phyloP scores from a whole-genome alignment of 345 rosid species.

The Syzygium aromaticum region DNA sequence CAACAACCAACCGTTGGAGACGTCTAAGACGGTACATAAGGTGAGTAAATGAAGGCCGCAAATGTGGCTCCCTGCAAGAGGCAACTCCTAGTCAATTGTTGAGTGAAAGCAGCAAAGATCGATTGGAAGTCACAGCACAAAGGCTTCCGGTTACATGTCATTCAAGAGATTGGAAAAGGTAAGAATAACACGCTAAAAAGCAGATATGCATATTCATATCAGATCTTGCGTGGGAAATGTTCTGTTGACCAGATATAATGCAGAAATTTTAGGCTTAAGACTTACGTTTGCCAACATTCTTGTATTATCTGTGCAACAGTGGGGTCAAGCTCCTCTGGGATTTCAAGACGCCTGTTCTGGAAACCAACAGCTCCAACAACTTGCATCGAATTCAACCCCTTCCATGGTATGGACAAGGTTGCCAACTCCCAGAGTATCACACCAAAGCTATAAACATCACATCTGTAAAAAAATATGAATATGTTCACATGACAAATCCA shows the following conservation, averaged over 20 bases:
- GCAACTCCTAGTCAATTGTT: neutral
- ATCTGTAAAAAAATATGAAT: slow-evolving; percentile 34
- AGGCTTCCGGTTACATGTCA: neutral
- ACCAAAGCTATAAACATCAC: slow-evolving; percentile 97
- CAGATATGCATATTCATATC: neutral
- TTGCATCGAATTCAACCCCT: slow-evolving; percentile 97
- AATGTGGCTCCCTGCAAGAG: slow-evolving; percentile 65
- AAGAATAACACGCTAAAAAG: neutral
- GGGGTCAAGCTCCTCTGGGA: slow-evolving; percentile 66
- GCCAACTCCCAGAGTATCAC: slow-evolving; percentile 94
- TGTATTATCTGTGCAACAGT: slow-evolving; percentile 64
- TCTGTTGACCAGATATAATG: neutral
- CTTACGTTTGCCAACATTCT: slow-evolving; percentile 93
- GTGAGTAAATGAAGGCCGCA: slow-evolving; percentile 82
- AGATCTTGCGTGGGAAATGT: neutral
- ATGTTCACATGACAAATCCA: neutral
- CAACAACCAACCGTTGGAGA: slow-evolving; percentile 41
- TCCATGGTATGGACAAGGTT: slow-evolving; percentile 78
- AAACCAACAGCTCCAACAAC: slow-evolving; percentile 99
- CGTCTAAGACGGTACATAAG: slow-evolving; percentile 59
- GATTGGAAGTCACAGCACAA: neutral
- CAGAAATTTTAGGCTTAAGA: slow-evolving; percentile 18
- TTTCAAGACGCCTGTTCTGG: slow-evolving; percentile 83
- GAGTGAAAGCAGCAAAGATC: neutral
- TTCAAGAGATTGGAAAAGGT: neutral